A percentile compares a stretch with the other conserved stretches of the same genome.
Conservation (phyloP, 805 yeast genomes). For the Candida coleopterorum region DNA sequence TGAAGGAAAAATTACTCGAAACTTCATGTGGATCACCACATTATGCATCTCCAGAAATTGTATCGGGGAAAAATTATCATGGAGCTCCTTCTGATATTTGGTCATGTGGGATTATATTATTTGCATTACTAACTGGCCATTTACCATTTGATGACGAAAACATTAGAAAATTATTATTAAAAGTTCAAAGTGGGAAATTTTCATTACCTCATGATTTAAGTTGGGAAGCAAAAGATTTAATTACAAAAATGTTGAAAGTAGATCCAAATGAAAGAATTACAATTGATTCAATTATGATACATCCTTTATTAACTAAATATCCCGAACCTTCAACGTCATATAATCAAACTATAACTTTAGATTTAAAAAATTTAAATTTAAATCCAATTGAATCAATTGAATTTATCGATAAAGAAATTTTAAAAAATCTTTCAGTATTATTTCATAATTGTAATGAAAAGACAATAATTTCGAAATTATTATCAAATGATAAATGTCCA, state of each 20-base stretch:
- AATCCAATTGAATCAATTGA: constrained; percentile 32
- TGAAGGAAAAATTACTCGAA: constrained; percentile 74
- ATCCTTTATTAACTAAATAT: constrained; percentile 79
- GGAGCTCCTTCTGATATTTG: constrained; percentile 97
- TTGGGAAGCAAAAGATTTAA: constrained; percentile 80
- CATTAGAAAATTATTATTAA: constrained; percentile 76
- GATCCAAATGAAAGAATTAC: constrained; percentile 77
- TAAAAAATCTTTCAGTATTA: constrained; percentile 69
- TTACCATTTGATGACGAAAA: constrained; percentile 96
- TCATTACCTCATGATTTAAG: constrained; percentile 78
- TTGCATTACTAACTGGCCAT: constrained; percentile 91
- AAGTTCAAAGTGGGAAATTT: constrained; percentile 88
- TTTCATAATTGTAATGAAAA: constrained; percentile 73
- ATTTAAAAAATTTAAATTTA: constrained; percentile 19
- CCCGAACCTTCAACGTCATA: constrained; percentile 34
- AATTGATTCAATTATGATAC: constrained; percentile 69
- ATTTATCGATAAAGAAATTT: constrained; percentile 69
- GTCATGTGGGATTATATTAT: constrained; percentile 95
- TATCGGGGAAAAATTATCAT: constrained; percentile 89
- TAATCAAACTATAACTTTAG: constrained; percentile 9
- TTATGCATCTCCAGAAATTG: constrained; percentile 97
- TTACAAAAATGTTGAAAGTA: constrained; percentile 73
- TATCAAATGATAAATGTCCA: constrained; percentile 55
- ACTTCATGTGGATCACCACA: constrained; percentile 98
- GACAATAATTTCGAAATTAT: constrained; percentile 48